phyloP scores from a whole-genome alignment of 2,329 filamentous ascomycete genomes.

The Curvularia spicifera region DNA sequence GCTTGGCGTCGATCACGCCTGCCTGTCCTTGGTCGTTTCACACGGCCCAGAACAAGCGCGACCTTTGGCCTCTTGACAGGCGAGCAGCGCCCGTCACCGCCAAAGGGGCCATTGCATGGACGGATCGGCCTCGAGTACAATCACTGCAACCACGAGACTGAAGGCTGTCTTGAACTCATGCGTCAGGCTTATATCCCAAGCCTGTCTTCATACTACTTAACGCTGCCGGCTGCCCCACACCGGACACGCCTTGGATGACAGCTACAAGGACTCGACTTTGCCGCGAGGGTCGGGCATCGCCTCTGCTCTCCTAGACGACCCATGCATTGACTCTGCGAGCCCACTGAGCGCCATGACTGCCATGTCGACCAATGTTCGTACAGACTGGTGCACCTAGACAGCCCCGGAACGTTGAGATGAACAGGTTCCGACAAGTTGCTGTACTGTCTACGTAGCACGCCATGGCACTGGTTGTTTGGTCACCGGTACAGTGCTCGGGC shows the following conservation, averaged over 20 bases:
- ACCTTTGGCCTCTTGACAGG: constrained; percentile 23
- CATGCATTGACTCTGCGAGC: constrained; percentile 1
- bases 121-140: not conserved
- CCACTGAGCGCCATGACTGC: not conserved
- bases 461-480: not conserved
- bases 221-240: constrained; percentile 25
- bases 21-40: constrained; percentile 32
- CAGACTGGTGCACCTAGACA: not conserved
- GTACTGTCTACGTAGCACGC: not conserved
- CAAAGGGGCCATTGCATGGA: constrained; percentile 7
- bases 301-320: not conserved
- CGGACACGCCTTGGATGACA: constrained; percentile 24
- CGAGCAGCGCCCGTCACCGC: constrained; percentile 20
- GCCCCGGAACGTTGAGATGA: not conserved
- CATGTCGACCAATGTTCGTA: not conserved
- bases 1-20: constrained; percentile 40
- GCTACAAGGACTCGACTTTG: constrained; percentile 16
- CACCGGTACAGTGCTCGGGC: not conserved
- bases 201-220: not conserved
- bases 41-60: constrained; percentile 35
- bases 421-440: not conserved
- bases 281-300: constrained; percentile 18
- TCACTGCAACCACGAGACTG: not conserved
- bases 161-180: not conserved
- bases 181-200: not conserved